phyloP scores from a whole-genome alignment of 2,329 filamentous ascomycete genomes.

The Claviceps quebecensis region DNA sequence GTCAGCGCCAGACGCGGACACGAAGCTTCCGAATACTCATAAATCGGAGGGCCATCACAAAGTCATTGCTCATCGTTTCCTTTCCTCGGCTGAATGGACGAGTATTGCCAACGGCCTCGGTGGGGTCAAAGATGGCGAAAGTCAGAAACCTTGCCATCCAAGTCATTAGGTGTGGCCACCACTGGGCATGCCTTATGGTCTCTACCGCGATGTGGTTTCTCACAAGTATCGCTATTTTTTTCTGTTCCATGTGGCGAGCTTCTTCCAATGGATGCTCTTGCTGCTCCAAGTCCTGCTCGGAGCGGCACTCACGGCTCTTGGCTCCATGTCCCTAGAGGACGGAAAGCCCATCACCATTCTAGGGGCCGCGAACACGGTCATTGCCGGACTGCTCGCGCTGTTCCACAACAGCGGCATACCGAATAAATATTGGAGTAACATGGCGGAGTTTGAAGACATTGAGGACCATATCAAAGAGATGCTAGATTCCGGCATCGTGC shows the following conservation, averaged over 20 bases:
- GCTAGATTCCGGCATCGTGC: slow-evolving; percentile 32
- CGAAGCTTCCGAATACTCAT: not conserved
- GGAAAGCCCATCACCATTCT: slow-evolving; percentile 33
- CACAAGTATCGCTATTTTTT: slow-evolving; percentile 31
- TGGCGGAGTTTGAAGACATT: slow-evolving; percentile 33
- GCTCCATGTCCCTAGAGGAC: slow-evolving; percentile 23
- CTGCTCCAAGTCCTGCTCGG: slow-evolving; percentile 34
- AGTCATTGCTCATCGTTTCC: slow-evolving; percentile 21
- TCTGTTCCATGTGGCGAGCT: slow-evolving; percentile 28
- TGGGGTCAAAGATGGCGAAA: slow-evolving; percentile 30
- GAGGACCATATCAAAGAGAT: slow-evolving; percentile 37
- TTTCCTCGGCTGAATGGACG: slow-evolving; percentile 30
- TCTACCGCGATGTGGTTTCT: slow-evolving; percentile 33
- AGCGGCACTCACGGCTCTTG: slow-evolving; percentile 35
- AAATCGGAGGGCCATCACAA: slow-evolving; percentile 7
- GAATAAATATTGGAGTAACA: slow-evolving; percentile 35
- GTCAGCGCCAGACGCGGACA: not conserved
- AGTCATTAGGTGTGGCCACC: slow-evolving; percentile 30
- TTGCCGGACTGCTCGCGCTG: slow-evolving; percentile 35
- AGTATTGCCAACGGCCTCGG: slow-evolving; percentile 33
- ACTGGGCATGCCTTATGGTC: slow-evolving; percentile 30
- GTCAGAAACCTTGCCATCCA: slow-evolving; percentile 27
- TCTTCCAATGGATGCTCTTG: slow-evolving; percentile 31
- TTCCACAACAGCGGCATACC: slow-evolving; percentile 40
- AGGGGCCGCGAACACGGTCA: slow-evolving; percentile 34